Percentiles rank a stretch among this genome's conserved stretches.
These are phyloP conservation scores for Hypoxylon cercidicola DNA, from an alignment of 495 filamentous ascomycete species.

Conservation along the genomic window DNA sequence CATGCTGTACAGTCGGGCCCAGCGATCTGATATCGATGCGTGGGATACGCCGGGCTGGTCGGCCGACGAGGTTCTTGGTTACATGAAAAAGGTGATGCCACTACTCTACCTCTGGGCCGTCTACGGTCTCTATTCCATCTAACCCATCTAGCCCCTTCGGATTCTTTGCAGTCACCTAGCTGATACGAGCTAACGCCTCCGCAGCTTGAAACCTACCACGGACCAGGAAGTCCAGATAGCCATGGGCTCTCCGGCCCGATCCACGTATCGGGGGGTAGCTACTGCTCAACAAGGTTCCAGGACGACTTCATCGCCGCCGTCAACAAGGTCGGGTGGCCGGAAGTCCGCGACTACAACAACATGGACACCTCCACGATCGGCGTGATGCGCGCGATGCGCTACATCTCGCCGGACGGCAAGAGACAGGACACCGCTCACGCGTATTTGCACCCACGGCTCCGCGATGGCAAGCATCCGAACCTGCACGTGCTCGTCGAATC, in stretches of 20 bases:
- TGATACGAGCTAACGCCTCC: no score
- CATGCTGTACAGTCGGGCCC: conserved; percentile 47
- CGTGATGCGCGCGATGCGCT: no score
- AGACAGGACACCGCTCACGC: no score
- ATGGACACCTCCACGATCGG: no score
- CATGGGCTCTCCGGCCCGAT: conserved; percentile 62
- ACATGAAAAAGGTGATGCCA: conserved; percentile 57
- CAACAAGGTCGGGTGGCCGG: conserved; percentile 25
- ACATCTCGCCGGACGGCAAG: no score
- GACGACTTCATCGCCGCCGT: conserved; percentile 54
- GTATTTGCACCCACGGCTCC: no score
- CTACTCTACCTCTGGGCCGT: no score
- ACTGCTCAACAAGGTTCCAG: conserved; percentile 31
- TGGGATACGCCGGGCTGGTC: conserved; percentile 61
- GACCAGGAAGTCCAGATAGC: conserved; percentile 5
- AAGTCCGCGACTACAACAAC: no score
- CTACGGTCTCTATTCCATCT: no score
- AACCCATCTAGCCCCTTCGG: not conserved
- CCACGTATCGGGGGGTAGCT: conserved; percentile 55
- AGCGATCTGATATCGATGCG: conserved; percentile 53
- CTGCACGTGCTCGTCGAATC: no score
- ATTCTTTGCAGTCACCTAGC: no score
- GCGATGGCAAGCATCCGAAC: no score
- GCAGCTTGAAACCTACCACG: conserved; percentile 59
- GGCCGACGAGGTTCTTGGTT: conserved; percentile 58